Evolutionary conservation across 1,284 basidiomycete genomes (phyloP).

Genomic region (Cutaneotrichosporon sp.): DNA sequence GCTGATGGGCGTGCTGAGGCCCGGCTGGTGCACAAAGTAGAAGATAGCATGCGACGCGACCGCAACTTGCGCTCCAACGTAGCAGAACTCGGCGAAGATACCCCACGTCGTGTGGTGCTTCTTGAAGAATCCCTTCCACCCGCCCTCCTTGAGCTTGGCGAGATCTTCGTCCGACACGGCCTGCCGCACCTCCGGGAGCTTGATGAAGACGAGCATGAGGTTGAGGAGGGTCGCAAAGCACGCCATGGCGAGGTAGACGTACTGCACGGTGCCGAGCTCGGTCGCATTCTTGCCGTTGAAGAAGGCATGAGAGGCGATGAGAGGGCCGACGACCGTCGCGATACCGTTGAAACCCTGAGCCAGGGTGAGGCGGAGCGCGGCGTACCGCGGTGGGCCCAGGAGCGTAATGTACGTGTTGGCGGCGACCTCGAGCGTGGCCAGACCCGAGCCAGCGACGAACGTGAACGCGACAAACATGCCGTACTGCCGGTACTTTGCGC

Average conservation of each 20-base stretch:
- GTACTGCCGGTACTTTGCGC: slow-evolving; percentile 30
- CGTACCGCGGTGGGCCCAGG: slow-evolving; percentile 35
- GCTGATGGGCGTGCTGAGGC: slow-evolving; percentile 24
- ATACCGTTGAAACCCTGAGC: slow-evolving; percentile 45
- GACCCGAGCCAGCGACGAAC: slow-evolving; percentile 35
- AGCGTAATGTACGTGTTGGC: slow-evolving; percentile 43
- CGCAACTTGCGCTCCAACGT: slow-evolving; percentile 37
- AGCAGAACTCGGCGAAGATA: slow-evolving; percentile 32
- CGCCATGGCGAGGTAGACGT: slow-evolving; percentile 42
- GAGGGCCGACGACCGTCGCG: slow-evolving; percentile 40
- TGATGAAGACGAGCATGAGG: slow-evolving; percentile 32
- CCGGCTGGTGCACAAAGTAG: slow-evolving; percentile 35
- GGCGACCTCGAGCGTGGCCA: slow-evolving; percentile 42
- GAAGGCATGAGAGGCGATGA: slow-evolving; percentile 39
- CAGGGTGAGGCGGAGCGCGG: slow-evolving; percentile 38
- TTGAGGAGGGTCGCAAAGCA: slow-evolving; percentile 34
- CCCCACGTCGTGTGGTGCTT: slow-evolving; percentile 36
- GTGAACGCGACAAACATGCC: slow-evolving; percentile 39
- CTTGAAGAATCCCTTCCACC: slow-evolving; percentile 36
- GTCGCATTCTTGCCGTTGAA: slow-evolving; percentile 35
- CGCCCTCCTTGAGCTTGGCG: slow-evolving; percentile 22
- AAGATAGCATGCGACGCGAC: slow-evolving; percentile 41
- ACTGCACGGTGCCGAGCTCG: slow-evolving; percentile 36
- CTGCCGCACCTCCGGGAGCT: slow-evolving; percentile 40
- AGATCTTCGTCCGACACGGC: slow-evolving; percentile 28